A percentile compares a stretch with the other conserved stretches of the same genome.
Evolutionary conservation across 306 rosid genomes (phyloP).

Genomic region (Rosa persica): DNA sequence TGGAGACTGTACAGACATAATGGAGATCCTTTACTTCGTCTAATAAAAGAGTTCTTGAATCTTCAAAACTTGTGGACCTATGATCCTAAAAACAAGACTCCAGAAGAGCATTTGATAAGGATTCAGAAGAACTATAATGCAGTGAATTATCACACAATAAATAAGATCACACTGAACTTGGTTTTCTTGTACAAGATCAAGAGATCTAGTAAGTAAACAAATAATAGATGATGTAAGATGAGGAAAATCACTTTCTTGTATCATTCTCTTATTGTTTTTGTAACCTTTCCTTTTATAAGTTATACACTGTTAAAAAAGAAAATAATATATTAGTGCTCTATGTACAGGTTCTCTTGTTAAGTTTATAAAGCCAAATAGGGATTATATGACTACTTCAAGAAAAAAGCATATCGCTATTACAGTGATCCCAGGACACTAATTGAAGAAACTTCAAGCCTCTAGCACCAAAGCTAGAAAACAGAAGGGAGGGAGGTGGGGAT

Average conservation of each 20-base stretch:
- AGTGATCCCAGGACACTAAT: background rate
- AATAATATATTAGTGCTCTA: constrained; percentile 10
- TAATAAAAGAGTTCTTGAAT: constrained; percentile 22
- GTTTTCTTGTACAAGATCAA: constrained; percentile 21
- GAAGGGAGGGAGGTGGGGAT: background rate
- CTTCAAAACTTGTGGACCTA: constrained; percentile 18
- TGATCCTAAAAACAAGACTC: constrained; percentile 26
- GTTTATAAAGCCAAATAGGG: background rate
- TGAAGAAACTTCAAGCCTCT: background rate
- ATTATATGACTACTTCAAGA: background rate
- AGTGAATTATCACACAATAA: constrained; percentile 28
- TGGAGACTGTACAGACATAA: constrained; percentile 22
- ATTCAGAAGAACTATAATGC: constrained; percentile 15
- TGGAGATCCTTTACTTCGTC: constrained; percentile 23
- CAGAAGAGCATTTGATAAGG: constrained; percentile 25
- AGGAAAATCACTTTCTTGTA: constrained; percentile 23
- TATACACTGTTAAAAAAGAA: constrained; percentile 14
- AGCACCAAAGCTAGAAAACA: background rate
- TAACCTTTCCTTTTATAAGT: constrained; percentile 17
- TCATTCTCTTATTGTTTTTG: constrained; percentile 24
- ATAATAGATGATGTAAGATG: constrained; percentile 5
- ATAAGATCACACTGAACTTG: constrained; percentile 5
- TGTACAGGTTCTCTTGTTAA: background rate
- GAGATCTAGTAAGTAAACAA: constrained; percentile 22
- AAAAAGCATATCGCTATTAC: background rate